Conservation (phyloP, 2,329 filamentous ascomycete species). For the Ophiostoma perfectum region DNA sequence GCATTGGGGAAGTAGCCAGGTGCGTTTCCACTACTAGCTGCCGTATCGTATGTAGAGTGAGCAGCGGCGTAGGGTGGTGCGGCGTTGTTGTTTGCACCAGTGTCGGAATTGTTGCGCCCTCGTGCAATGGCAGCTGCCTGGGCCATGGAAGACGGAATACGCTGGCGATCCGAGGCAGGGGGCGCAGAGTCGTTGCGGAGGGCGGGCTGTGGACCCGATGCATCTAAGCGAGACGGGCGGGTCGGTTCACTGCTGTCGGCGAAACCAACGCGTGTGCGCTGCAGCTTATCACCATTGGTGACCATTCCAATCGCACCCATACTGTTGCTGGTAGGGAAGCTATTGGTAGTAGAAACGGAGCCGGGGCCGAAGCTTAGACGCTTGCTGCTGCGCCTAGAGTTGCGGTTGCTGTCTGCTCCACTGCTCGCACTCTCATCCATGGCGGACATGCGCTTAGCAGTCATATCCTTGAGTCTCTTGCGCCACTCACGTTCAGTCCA, state of each 20-base stretch:
- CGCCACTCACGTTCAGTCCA: constrained; percentile 92
- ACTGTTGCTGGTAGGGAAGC: constrained; percentile 23
- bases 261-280: constrained; percentile 48
- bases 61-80: background rate
- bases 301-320: constrained; percentile 23
- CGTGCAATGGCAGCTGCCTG: constrained; percentile 33
- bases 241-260: constrained; percentile 44
- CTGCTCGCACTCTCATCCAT: constrained; percentile 45
- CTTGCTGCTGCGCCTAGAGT: constrained; percentile 54
- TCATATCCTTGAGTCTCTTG: constrained; percentile 80
- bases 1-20: background rate
- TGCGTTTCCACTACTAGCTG: background rate
- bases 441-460: constrained; percentile 68
- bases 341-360: constrained; percentile 16
- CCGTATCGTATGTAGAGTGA: background rate
- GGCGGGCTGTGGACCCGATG: constrained; percentile 37
- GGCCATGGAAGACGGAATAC: constrained; percentile 34
- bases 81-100: constrained; percentile 30
- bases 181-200: constrained; percentile 49
- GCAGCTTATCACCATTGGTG: background rate
- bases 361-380: constrained; percentile 49
- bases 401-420: constrained; percentile 42
- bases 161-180: constrained; percentile 39
- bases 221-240: constrained; percentile 50
- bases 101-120: constrained; percentile 46